Conservation (phyloP, 2,329 filamentous ascomycete species). For the Geosmithia flava region DNA sequence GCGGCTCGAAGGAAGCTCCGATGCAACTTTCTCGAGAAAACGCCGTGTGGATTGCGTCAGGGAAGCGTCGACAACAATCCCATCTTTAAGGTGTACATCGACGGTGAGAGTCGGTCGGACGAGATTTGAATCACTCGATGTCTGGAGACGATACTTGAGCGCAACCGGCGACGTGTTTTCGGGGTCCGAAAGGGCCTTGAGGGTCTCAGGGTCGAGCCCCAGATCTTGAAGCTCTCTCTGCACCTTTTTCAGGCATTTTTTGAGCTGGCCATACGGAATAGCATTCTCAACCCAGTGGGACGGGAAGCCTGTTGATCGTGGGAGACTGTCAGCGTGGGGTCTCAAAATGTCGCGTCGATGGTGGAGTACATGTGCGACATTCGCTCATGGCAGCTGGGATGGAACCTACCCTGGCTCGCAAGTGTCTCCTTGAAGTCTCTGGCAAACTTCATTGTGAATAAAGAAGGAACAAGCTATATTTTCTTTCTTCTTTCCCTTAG, state of each 20-base stretch:
- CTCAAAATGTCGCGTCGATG: not conserved
- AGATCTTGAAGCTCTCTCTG: slow-evolving; percentile 56
- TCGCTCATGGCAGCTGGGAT: not conserved
- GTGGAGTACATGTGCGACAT: not conserved
- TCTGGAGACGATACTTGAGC: slow-evolving; percentile 43
- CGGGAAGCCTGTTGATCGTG: slow-evolving; percentile 46
- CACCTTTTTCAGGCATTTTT: slow-evolving; percentile 80
- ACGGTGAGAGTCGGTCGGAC: slow-evolving; percentile 61
- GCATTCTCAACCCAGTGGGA: slow-evolving; percentile 59
- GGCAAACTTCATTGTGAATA: slow-evolving; percentile 65
- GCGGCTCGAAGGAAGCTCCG: slow-evolving; percentile 18
- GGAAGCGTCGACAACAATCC: slow-evolving; percentile 54
- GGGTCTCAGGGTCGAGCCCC: slow-evolving; percentile 59
- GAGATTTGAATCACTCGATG: slow-evolving; percentile 23
- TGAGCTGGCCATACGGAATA: slow-evolving; percentile 73
- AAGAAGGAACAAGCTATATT: not conserved
- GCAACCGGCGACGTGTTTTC: slow-evolving; percentile 31
- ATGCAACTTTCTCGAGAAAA: slow-evolving; percentile 49
- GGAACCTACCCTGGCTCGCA: slow-evolving; percentile 38
- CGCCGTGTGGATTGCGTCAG: slow-evolving; percentile 52
- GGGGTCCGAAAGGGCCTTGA: slow-evolving; percentile 50
- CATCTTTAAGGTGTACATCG: slow-evolving; percentile 53
- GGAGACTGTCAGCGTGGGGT: not conserved
- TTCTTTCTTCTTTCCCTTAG: not conserved
- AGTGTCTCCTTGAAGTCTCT: slow-evolving; percentile 64